Percentiles rank a stretch among this genome's conserved stretches.
phyloP scores from a whole-genome alignment of 2,329 filamentous ascomycete species.

The Graphilbum fragrans region DNA sequence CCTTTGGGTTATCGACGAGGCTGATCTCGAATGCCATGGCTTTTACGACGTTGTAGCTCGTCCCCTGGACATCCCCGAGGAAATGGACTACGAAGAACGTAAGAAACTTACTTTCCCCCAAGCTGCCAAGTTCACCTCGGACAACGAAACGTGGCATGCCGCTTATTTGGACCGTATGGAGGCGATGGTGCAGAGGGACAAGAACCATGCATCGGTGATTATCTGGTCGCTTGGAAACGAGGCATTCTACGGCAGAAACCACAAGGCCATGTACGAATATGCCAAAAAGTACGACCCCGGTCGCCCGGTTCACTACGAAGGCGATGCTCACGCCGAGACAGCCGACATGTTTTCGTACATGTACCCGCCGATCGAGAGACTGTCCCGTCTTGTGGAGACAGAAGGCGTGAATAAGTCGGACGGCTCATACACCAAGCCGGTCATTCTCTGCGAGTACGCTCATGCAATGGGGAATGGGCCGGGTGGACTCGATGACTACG shows the following conservation, averaged over 20 bases:
- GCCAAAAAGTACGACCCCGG: slow-evolving; percentile 44
- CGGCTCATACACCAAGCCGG: slow-evolving; percentile 39
- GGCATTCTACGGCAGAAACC: slow-evolving; percentile 58
- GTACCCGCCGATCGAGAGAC: slow-evolving; percentile 44
- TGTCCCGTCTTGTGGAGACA: slow-evolving; percentile 31
- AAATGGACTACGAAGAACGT: slow-evolving; percentile 46
- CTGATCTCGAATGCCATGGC: slow-evolving; percentile 40
- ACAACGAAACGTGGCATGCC: slow-evolving; percentile 47
- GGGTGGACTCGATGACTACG: slow-evolving; percentile 56
- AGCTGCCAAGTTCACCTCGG: slow-evolving; percentile 45
- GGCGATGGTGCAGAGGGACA: slow-evolving; percentile 55
- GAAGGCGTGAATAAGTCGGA: slow-evolving; percentile 25
- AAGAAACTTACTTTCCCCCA: slow-evolving; percentile 41
- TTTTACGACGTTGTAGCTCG: slow-evolving; percentile 37
- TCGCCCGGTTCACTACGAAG: slow-evolving; percentile 55
- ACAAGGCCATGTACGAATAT: slow-evolving; percentile 54
- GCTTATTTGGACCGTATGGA: slow-evolving; percentile 57
- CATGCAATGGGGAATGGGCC: slow-evolving; percentile 67
- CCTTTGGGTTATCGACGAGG: slow-evolving; percentile 44
- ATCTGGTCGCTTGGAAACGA: slow-evolving; percentile 67
- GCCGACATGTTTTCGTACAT: slow-evolving; percentile 58
- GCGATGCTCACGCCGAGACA: slow-evolving; percentile 43
- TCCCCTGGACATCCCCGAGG: slow-evolving; percentile 38
- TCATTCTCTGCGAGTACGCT: slow-evolving; percentile 45
- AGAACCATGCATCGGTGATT: slow-evolving; percentile 58